phyloP scores from a whole-genome alignment of 1,284 basidiomycete genomes.

The Microbotryum violaceum region DNA sequence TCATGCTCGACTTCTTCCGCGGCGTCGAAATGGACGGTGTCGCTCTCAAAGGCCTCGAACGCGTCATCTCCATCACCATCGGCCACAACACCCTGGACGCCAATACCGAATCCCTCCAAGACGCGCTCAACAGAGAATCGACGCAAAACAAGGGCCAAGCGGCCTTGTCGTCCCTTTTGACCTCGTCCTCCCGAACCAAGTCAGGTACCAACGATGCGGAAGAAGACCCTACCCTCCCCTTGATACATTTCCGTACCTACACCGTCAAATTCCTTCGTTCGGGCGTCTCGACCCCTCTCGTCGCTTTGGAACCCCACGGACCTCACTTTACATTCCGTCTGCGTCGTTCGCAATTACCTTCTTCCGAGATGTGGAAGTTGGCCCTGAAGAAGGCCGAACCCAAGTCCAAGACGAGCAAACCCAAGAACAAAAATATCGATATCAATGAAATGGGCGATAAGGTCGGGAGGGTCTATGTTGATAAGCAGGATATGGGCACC shows the following conservation, averaged over 20 bases:
- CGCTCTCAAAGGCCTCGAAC: conserved; percentile 76
- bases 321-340: conserved; percentile 79
- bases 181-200: conserved; percentile 1
- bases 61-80: conserved; percentile 79
- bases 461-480: conserved; percentile 82
- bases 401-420: conserved; percentile 76
- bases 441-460: conserved; percentile 97
- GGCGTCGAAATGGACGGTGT: conserved; percentile 78
- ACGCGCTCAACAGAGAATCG: conserved; percentile 4
- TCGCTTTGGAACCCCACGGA: conserved; percentile 81
- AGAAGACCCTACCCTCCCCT: conserved; percentile 50
- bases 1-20: conserved; percentile 80
- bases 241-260: conserved; percentile 83
- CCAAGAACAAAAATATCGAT: conserved; percentile 76
- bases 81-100: conserved; percentile 38
- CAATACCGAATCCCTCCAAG: neutral
- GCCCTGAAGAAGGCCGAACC: conserved; percentile 80
- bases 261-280: conserved; percentile 66
- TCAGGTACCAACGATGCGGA: conserved; percentile 16
- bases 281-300: conserved; percentile 67
- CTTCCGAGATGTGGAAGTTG: conserved; percentile 68
- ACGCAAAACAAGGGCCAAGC: conserved; percentile 12
- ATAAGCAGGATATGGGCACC: conserved; percentile 76
- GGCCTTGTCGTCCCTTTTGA: conserved; percentile 22
- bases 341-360: conserved; percentile 65